Percentiles rank a stretch among this genome's conserved stretches.
phyloP scores from a whole-genome alignment of 345 rosid species.

The Eucalyptus erythrocorys region DNA sequence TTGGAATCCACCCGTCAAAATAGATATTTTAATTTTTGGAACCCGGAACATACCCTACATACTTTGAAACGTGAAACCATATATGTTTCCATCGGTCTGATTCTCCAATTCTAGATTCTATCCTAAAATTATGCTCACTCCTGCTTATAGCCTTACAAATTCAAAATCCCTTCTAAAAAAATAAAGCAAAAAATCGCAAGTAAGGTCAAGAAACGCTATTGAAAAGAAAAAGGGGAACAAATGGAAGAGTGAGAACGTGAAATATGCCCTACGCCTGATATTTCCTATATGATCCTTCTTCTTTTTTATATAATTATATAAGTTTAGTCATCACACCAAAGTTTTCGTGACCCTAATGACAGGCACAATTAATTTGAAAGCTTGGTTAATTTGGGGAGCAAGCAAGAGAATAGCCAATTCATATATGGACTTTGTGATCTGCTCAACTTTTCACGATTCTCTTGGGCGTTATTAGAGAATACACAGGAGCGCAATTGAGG shows the following conservation, averaged over 20 bases:
- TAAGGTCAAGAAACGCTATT: neutral
- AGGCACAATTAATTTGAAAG: neutral
- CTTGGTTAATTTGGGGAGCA: neutral
- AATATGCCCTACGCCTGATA: neutral
- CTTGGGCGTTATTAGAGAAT: neutral
- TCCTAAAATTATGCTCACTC: too few species aligned
- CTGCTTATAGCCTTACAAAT: neutral
- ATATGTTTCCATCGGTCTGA: too few species aligned
- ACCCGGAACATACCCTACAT: accelerated
- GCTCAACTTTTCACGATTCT: too few species aligned
- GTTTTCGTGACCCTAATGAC: neutral
- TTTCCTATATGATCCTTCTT: neutral
- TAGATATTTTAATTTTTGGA: too few species aligned
- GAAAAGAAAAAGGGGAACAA: neutral
- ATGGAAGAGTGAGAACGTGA: neutral
- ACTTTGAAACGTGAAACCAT: too few species aligned
- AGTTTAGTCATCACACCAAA: neutral
- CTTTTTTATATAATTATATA: neutral
- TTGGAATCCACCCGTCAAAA: accelerated
- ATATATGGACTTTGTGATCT: too few species aligned
- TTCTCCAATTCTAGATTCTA: too few species aligned
- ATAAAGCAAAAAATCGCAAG: neutral
- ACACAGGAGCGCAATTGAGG: neutral
- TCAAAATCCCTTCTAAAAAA: neutral
- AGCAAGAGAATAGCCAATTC: neutral